phyloP scores from a whole-genome alignment of 306 rosid genomes.

The Vachellia collinsii region DNA sequence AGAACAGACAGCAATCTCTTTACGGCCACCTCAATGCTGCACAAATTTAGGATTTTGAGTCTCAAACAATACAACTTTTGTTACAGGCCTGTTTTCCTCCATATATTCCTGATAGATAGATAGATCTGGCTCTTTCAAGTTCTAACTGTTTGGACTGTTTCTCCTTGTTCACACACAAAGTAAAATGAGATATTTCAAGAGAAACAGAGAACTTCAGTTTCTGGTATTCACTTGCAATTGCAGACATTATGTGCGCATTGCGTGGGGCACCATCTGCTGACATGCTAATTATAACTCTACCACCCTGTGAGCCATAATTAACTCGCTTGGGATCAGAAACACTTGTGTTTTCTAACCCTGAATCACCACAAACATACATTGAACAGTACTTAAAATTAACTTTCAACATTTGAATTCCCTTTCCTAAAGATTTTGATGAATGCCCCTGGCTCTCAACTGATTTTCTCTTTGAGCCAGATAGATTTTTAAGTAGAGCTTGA shows the following conservation, averaged over 20 bases:
- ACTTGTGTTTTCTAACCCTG: slow-evolving; percentile 65
- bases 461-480: slow-evolving; percentile 63
- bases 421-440: slow-evolving; percentile 70
- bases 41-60: slow-evolving; percentile 84
- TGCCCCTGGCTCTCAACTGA: slow-evolving; percentile 53
- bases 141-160: slow-evolving; percentile 80
- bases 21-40: slow-evolving; percentile 73
- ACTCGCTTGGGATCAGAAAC: slow-evolving; percentile 94
- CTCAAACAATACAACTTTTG: slow-evolving; percentile 69
- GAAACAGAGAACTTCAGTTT: slow-evolving; percentile 66
- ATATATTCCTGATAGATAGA: slow-evolving; percentile 80
- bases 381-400: slow-evolving; percentile 73
- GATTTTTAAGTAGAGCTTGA: slow-evolving; percentile 72
- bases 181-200: slow-evolving; percentile 72
- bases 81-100: slow-evolving; percentile 58
- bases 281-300: slow-evolving; percentile 61
- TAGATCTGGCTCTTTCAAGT: slow-evolving; percentile 75
- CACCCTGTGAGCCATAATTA: slow-evolving; percentile 97
- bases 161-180: slow-evolving; percentile 76
- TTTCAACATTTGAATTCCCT: slow-evolving; percentile 73
- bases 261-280: slow-evolving; percentile 90
- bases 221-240: slow-evolving; percentile 58
- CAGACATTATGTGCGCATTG: slow-evolving; percentile 68
- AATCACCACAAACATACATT: slow-evolving; percentile 69
- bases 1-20: slow-evolving; percentile 72